phyloP scores from a whole-genome alignment of 495 filamentous ascomycete species.

The Penicillium salamii region DNA sequence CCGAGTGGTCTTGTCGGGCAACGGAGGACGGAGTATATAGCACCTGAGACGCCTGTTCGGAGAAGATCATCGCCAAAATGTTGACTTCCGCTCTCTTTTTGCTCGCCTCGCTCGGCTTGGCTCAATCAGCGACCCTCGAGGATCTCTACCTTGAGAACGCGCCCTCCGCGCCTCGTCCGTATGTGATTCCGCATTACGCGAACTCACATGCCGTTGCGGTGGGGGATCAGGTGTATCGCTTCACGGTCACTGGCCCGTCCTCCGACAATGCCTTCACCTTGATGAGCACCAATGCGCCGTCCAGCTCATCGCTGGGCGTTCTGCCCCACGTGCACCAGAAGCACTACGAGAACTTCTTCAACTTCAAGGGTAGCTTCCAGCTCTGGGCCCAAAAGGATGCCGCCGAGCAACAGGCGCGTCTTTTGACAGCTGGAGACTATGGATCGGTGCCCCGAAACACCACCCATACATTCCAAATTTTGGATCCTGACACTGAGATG shows the following conservation, averaged over 20 bases:
- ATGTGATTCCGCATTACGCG: conserved; percentile 31
- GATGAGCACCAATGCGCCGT: conserved; percentile 39
- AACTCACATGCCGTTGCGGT: conserved; percentile 29
- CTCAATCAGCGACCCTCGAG: conserved; percentile 14
- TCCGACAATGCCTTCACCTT: conserved; percentile 42
- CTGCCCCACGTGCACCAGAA: conserved; percentile 40
- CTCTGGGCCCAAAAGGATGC: conserved; percentile 41
- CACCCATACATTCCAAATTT: conserved; percentile 44
- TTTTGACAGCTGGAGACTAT: conserved; percentile 39
- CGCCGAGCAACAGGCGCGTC: conserved; percentile 29
- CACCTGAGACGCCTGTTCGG: background rate
- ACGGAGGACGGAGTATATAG: background rate
- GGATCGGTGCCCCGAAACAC: conserved; percentile 39
- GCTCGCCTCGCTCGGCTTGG: conserved; percentile 9
- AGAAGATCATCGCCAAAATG: conserved; percentile 5
- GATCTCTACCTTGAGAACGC: conserved; percentile 27
- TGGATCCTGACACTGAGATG: conserved; percentile 47
- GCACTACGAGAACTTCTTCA: conserved; percentile 48
- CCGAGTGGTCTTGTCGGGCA: background rate
- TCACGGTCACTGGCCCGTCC: conserved; percentile 41
- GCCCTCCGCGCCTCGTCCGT: conserved; percentile 26
- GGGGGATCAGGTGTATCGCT: conserved; percentile 27
- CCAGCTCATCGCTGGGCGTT: conserved; percentile 27
- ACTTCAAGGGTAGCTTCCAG: conserved; percentile 42
- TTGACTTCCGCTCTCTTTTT: conserved; percentile 12